A percentile compares a stretch with the other conserved stretches of the same genome.
These are phyloP conservation scores for Hyphochytrium catenoides DNA, from an alignment of 352 stramenopile species.

Conservation along the genomic window DNA sequence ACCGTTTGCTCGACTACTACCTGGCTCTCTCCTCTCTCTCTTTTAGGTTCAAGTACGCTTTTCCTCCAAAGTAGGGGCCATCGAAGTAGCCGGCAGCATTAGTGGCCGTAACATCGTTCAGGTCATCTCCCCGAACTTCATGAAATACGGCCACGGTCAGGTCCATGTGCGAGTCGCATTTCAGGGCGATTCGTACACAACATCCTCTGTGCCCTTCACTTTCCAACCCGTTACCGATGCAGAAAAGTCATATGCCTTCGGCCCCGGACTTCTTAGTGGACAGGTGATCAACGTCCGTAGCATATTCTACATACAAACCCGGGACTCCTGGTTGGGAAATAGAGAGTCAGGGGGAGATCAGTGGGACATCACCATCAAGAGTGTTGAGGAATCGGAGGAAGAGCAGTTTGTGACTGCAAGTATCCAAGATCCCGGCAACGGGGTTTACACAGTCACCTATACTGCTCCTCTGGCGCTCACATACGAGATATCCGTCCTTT, in stretches of 20 bases:
- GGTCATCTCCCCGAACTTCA: constrained; percentile 70
- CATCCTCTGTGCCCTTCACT: constrained; percentile 67
- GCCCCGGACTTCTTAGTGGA: constrained; percentile 64
- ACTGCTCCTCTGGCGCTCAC: constrained; percentile 41
- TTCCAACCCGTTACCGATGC: constrained; percentile 79
- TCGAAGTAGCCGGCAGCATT: constrained; percentile 65
- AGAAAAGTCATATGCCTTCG: constrained; percentile 70
- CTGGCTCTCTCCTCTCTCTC: too few species aligned
- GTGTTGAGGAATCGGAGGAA: constrained; percentile 23
- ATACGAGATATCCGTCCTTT: constrained; percentile 64
- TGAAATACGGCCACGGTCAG: constrained; percentile 50
- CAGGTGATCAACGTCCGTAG: constrained; percentile 38
- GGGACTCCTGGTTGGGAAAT: constrained; percentile 43
- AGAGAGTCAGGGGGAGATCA: constrained; percentile 76
- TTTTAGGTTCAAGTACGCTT: constrained; percentile 68
- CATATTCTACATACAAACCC: constrained; percentile 50
- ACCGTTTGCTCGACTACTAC: too few species aligned
- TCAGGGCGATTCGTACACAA: constrained; percentile 78
- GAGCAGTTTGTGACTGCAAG: constrained; percentile 14
- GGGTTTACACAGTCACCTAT: constrained; percentile 80
- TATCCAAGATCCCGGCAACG: constrained; percentile 65
- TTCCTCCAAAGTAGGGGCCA: constrained; percentile 57
- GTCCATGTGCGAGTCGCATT: constrained; percentile 70
- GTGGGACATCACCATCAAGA: constrained; percentile 45
- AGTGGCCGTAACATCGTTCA: constrained; percentile 65